A percentile compares a stretch with the other conserved stretches of the same genome.
phyloP scores from a whole-genome alignment of 1,284 basidiomycete genomes.

The Ustilago hordei region DNA sequence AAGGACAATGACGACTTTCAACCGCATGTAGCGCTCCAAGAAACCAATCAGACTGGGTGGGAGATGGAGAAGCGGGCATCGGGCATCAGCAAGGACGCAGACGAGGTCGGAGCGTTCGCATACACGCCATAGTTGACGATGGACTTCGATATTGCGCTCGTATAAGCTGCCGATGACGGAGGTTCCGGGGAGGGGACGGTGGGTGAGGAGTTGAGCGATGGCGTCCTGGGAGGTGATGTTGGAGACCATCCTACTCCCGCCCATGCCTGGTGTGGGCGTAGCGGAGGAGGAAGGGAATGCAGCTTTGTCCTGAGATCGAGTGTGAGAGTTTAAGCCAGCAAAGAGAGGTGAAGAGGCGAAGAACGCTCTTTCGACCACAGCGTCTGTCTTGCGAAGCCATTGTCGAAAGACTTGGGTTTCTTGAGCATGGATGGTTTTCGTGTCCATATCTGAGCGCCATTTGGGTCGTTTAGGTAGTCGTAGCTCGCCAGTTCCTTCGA shows the following conservation, averaged over 20 bases:
- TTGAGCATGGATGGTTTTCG: constrained; percentile 56
- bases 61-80: constrained; percentile 79
- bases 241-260: constrained; percentile 43
- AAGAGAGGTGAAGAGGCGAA: constrained; percentile 52
- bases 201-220: constrained; percentile 26
- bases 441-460: constrained; percentile 53
- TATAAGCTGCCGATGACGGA: constrained; percentile 75
- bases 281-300: constrained; percentile 27
- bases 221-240: constrained; percentile 31
- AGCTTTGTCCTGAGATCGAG: constrained; percentile 33
- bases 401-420: constrained; percentile 54
- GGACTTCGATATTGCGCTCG: constrained; percentile 61
- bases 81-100: constrained; percentile 84
- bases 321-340: constrained; percentile 32
- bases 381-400: constrained; percentile 57
- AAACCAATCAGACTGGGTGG: constrained; percentile 73
- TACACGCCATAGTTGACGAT: constrained; percentile 60
- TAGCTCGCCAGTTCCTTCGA: constrained; percentile 41
- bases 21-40: constrained; percentile 71
- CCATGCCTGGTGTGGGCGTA: constrained; percentile 17
- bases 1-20: constrained; percentile 71
- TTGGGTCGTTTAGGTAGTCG: constrained; percentile 56
- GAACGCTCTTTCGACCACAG: constrained; percentile 47
- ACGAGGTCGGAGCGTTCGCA: constrained; percentile 79
- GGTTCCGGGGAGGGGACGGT: constrained; percentile 70